These are phyloP conservation scores for Cyamopsis tetragonoloba DNA, from an alignment of 306 rosid species.

Conservation along the genomic window DNA sequence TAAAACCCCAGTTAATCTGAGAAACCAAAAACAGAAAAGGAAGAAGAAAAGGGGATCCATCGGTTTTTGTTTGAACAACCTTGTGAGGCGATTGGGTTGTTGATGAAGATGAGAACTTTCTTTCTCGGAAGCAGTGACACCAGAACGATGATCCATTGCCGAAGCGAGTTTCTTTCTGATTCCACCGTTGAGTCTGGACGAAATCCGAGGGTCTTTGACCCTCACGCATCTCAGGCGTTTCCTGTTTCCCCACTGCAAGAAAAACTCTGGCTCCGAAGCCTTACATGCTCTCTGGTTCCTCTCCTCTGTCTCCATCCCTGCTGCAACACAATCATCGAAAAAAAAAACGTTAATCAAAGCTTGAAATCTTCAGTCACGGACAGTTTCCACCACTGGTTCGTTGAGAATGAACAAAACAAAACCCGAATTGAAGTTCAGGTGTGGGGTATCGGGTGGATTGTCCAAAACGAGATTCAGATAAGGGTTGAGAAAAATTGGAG, in stretches of 20 bases:
- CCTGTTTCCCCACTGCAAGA: constrained; percentile 78
- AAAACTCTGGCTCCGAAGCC: constrained; percentile 54
- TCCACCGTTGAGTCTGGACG: constrained; percentile 51
- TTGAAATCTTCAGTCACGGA: background rate
- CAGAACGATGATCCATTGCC: constrained; percentile 43
- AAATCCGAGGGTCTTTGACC: constrained; percentile 68
- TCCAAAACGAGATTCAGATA: background rate
- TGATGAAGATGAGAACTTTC: constrained; percentile 43
- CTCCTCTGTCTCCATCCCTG: constrained; percentile 67
- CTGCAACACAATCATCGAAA: background rate
- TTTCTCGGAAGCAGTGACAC: constrained; percentile 40
- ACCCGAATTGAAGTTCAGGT: background rate
- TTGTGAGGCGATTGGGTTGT: constrained; percentile 54
- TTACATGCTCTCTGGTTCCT: constrained; percentile 52
- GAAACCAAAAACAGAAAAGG: background rate
- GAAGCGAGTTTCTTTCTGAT: constrained; percentile 50
- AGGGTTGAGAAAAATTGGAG: background rate
- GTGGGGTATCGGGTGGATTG: background rate
- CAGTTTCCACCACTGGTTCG: background rate
- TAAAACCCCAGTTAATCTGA: background rate
- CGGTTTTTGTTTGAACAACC: constrained; percentile 31
- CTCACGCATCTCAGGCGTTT: constrained; percentile 67
- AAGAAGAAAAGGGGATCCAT: background rate
- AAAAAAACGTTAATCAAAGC: background rate
- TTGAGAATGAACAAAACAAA: background rate